Percentiles rank a stretch among this genome's conserved stretches.
Evolutionary conservation across 139 green algal species (phyloP).

Genomic region (Picochlorum sp.): DNA sequence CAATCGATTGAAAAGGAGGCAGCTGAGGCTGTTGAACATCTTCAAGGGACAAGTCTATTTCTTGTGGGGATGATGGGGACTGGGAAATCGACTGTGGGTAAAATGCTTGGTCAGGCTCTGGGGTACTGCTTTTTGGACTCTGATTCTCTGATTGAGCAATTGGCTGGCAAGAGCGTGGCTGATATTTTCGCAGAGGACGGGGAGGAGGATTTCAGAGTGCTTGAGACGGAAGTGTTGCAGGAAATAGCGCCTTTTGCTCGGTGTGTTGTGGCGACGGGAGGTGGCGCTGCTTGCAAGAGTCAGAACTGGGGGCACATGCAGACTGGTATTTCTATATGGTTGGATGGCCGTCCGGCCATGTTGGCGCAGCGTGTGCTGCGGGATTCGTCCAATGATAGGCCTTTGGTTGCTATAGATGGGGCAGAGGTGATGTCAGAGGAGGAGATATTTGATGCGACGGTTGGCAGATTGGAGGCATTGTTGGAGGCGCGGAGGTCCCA

Average conservation of each 20-base stretch:
- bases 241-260: conserved; percentile 68
- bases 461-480: conserved; percentile 36
- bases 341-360: conserved; percentile 58
- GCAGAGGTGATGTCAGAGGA: not conserved
- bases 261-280: conserved; percentile 75
- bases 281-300: conserved; percentile 54
- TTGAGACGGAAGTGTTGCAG: conserved; percentile 62
- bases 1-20: not conserved
- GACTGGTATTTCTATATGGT: conserved; percentile 72
- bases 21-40: conserved; percentile 21
- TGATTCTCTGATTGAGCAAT: conserved; percentile 65
- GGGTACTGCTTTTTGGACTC: conserved; percentile 81
- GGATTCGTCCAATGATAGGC: conserved; percentile 57
- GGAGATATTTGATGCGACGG: conserved; percentile 17
- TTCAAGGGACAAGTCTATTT: conserved; percentile 72
- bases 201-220: conserved; percentile 72
- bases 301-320: conserved; percentile 88
- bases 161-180: conserved; percentile 42
- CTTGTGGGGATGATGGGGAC: conserved; percentile 89
- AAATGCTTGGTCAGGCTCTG: conserved; percentile 36
- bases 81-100: conserved; percentile 56
- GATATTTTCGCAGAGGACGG: conserved; percentile 77
- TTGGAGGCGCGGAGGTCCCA: conserved; percentile 46
- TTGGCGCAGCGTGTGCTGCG: conserved; percentile 51
- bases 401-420: conserved; percentile 42